Conservation (phyloP, 1,139 yeast species). For the Lodderomyces pseudojiufengensis region DNA sequence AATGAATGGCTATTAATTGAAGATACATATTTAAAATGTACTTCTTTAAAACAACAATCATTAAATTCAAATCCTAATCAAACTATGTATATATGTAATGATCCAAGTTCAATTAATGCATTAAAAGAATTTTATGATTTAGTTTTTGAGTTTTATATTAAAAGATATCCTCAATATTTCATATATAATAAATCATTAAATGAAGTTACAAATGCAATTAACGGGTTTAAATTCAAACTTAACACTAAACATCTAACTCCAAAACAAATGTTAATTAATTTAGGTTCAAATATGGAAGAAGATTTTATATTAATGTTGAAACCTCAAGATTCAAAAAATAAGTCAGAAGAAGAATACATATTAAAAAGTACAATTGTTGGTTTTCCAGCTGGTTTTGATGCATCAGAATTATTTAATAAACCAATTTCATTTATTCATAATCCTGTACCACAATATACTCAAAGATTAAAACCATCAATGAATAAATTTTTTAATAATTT, state of each 20-base stretch:
- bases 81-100: constrained; percentile 21
- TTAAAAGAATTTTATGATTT: constrained; percentile 32
- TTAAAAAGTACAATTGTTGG: constrained; percentile 36
- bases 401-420: constrained; percentile 28
- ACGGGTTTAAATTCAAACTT: constrained; percentile 10
- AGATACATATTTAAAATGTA: constrained; percentile 27
- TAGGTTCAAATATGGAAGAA: constrained; percentile 37
- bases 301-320: constrained; percentile 36
- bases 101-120: constrained; percentile 21
- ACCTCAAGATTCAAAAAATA: constrained; percentile 19
- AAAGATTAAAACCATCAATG: constrained; percentile 34
- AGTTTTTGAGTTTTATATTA: constrained; percentile 23
- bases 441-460: constrained; percentile 41
- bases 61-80: constrained; percentile 19
- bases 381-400: constrained; percentile 45
- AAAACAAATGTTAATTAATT: constrained; percentile 12
- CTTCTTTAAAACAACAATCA: constrained; percentile 20
- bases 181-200: constrained; percentile 15
- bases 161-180: constrained; percentile 36
- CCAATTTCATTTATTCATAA: constrained; percentile 38
- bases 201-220: constrained; percentile 24
- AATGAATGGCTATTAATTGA: constrained; percentile 40
- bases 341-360: constrained; percentile 33
- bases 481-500: constrained; percentile 36
- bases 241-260: constrained; percentile 18